A percentile compares a stretch with the other conserved stretches of the same genome.
These are phyloP conservation scores for Aspergillus nanangensis DNA, from an alignment of 495 filamentous ascomycete species.

Conservation along the genomic window DNA sequence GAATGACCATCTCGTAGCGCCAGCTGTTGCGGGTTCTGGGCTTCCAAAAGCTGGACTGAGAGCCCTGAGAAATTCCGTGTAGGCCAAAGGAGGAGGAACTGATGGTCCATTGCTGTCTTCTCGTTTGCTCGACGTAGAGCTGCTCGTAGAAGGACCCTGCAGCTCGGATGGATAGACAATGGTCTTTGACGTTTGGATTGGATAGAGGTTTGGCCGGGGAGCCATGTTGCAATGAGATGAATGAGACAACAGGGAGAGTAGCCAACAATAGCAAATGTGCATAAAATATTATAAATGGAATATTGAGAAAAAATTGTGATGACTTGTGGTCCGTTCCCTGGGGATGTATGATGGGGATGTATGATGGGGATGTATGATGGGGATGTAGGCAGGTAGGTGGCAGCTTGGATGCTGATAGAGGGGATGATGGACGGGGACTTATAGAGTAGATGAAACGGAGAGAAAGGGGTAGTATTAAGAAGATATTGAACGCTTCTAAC, in stretches of 20 bases:
- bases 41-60: conserved; percentile 4
- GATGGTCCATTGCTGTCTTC: conserved; percentile 3
- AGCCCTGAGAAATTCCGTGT: conserved; percentile 6
- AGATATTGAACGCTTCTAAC: background rate
- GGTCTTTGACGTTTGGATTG: conserved; percentile 3
- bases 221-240: conserved; percentile 1
- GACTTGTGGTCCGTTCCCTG: too few species aligned
- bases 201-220: conserved; percentile 3
- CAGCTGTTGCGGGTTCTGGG: background rate
- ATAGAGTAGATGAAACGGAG: background rate
- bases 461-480: background rate
- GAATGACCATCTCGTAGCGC: conserved; percentile 1
- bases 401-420: too few species aligned
- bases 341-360: too few species aligned
- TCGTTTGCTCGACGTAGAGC: background rate
- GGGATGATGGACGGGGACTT: too few species aligned
- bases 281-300: background rate
- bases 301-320: background rate
- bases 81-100: conserved; percentile 5
- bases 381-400: background rate
- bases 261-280: background rate
- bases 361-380: background rate
- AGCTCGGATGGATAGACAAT: conserved; percentile 4
- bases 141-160: background rate
- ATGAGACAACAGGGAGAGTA: background rate